A percentile compares a stretch with the other conserved stretches of the same genome.
Conservation (phyloP, 83 land plant species). For the Isoetes engelmannii region DNA sequence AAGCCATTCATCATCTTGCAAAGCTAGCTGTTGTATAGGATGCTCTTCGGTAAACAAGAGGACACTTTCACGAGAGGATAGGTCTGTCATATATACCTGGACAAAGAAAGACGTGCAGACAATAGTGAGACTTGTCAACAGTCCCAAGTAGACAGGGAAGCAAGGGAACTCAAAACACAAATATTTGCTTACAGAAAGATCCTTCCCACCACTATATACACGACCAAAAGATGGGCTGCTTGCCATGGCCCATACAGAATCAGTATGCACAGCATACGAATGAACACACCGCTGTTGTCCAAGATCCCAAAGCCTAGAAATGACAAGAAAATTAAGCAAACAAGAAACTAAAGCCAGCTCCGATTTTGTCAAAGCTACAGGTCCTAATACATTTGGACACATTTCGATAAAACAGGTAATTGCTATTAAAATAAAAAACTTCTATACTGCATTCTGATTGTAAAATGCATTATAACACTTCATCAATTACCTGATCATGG, state of each 20-base stretch:
- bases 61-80: conserved; percentile 74
- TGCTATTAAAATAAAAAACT: too few relatives aligned
- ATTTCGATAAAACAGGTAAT: too few relatives aligned
- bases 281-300: conserved; percentile 98
- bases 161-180: not conserved
- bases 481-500: conserved; percentile 72
- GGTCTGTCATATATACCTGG: conserved; percentile 85
- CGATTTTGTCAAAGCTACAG: too few relatives aligned
- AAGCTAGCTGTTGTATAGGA: conserved; percentile 64
- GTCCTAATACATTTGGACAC: too few relatives aligned
- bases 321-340: not conserved
- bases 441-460: too few relatives aligned
- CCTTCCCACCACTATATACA: conserved; percentile 97
- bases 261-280: conserved; percentile 98
- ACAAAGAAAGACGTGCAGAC: not conserved
- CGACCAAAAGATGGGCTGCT: conserved; percentile 83
- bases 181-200: conserved; percentile 59
- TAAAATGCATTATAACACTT: too few relatives aligned
- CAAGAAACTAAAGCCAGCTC: not conserved
- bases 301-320: conserved; percentile 84
- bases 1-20: conserved; percentile 75
- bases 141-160: not conserved
- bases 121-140: not conserved
- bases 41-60: conserved; percentile 71
- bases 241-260: conserved; percentile 98